Base-by-base conservation (phyloP, 352 stramenopile genomes). In the Phytopythium chamaehyphon region DNA sequence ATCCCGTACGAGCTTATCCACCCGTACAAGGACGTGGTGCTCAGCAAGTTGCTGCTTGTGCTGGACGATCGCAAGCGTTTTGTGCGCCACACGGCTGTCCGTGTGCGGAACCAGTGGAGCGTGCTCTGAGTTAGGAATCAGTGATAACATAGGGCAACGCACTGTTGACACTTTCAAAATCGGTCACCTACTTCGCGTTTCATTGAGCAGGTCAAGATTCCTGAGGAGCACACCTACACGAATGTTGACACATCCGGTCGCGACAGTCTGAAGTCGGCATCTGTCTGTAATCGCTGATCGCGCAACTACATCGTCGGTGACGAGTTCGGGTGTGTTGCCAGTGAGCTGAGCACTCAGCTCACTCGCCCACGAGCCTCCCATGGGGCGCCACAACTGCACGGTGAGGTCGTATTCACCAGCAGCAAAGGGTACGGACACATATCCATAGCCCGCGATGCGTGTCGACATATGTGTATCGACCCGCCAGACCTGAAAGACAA, bases 31-130 rank as follows among this genome's bases (percentile, higher is more conserved):
- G 81, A 90, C 57, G 48, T 66, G 16, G 86, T 96, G 58, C 74
- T 91, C 49, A 74, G 77, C 42, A 73, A 88, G 42, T 61, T 96
- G 16, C 62, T 85, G 47, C 43, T 63, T n/a, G 84, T 84, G 19
- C 66, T 96, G 21, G 76, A 96, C 59, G 88, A 96, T 55, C 83
- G 73, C 55, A 94, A 95, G 54, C 85, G 86, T 23, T 80, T 93
- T 38, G 86, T 96, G 50, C 86, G 88, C 24, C 84, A 95, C 61
- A 76, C 73, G 47, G 81, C 86, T 2, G 88, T 95, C 48, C 80
- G 84, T n/a, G 83, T 96, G 53, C 84, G 88, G 55, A 96, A 96
- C 72, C 68, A 88, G 60, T 96, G 88, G 88, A 91, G 86, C 51
- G 78, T 96, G 38, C 67, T 96, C 57, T 94, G 86, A 50, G 26